These are phyloP conservation scores for Berkeleyomyces rouxiae DNA, from an alignment of 2,329 filamentous ascomycete genomes.

Conservation along the genomic window DNA sequence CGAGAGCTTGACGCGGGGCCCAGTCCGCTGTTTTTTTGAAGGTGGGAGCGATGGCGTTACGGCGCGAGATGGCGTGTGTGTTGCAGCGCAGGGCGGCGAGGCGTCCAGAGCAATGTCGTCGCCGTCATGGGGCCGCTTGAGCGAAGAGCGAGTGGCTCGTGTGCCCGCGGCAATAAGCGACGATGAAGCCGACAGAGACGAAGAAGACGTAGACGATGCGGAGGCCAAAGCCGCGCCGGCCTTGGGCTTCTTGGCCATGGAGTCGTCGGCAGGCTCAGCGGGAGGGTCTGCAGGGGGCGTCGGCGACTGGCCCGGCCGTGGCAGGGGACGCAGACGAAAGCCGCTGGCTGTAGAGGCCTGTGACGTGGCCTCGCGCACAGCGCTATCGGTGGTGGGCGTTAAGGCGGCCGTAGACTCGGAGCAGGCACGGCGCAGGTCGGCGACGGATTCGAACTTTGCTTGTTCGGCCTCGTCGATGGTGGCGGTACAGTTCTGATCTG, in stretches of 20 bases:
- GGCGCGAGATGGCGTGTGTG: constrained; percentile 38
- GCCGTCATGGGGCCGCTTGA: constrained; percentile 39
- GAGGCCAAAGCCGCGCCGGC: neutral
- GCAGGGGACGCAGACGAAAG: constrained; percentile 8
- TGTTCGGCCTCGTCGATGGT: constrained; percentile 10
- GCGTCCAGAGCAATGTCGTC: constrained; percentile 28
- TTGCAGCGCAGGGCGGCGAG: constrained; percentile 35
- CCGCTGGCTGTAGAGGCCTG: neutral
- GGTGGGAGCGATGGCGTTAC: constrained; percentile 41
- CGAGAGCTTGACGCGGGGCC: constrained; percentile 52
- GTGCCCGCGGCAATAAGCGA: neutral
- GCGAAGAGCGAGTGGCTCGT: constrained; percentile 22
- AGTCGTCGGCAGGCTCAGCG: constrained; percentile 3
- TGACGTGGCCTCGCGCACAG: constrained; percentile 19
- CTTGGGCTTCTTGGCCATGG: constrained; percentile 4
- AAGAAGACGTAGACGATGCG: neutral
- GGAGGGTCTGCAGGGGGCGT: neutral
- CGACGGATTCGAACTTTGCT: constrained; percentile 16
- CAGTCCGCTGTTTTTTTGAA: constrained; percentile 43
- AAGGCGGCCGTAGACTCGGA: constrained; percentile 19
- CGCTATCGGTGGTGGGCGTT: constrained; percentile 23
- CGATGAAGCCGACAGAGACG: neutral
- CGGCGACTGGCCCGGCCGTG: neutral
- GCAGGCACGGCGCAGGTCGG: constrained; percentile 9
- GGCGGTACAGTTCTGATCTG: neutral